phyloP scores from a whole-genome alignment of 2,329 filamentous ascomycete species.

The Sphaerostilbella broomeana region DNA sequence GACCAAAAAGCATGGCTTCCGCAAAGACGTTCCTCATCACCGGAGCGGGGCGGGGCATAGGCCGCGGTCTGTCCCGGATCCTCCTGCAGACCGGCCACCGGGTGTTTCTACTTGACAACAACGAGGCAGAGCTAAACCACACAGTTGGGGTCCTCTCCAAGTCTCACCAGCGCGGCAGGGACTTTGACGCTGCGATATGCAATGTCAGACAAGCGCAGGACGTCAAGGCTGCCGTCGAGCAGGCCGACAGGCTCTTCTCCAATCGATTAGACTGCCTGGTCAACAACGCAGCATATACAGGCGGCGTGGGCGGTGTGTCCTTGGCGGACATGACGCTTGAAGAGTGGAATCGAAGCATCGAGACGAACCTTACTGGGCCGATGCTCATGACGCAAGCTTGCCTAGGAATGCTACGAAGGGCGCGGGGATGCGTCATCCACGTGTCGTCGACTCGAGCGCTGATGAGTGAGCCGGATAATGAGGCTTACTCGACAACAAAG shows the following conservation, averaged over 20 bases:
- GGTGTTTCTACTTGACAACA: slow-evolving; percentile 34
- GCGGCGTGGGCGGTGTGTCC: slow-evolving; percentile 24
- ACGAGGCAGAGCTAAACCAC: slow-evolving; percentile 32
- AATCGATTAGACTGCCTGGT: slow-evolving; percentile 33
- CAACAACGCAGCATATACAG: slow-evolving; percentile 36
- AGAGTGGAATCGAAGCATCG: slow-evolving; percentile 30
- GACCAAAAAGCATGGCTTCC: slow-evolving; percentile 5
- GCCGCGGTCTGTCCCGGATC: slow-evolving; percentile 20
- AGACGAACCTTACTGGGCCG: slow-evolving; percentile 33
- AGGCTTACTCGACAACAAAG: slow-evolving; percentile 44
- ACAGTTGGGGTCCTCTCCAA: slow-evolving; percentile 22
- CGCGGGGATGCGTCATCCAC: slow-evolving; percentile 33
- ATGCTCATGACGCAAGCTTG: slow-evolving; percentile 26
- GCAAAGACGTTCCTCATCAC: slow-evolving; percentile 19
- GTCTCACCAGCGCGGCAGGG: slow-evolving; percentile 9
- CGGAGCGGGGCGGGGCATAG: slow-evolving; percentile 19
- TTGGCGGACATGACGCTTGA: slow-evolving; percentile 29
- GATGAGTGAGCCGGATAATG: slow-evolving; percentile 42
- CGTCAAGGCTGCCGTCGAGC: slow-evolving; percentile 23
- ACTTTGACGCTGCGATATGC: slow-evolving; percentile 21
- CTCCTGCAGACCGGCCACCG: slow-evolving; percentile 33
- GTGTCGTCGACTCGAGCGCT: slow-evolving; percentile 44
- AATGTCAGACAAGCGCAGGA: slow-evolving; percentile 28
- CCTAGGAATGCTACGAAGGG: slow-evolving; percentile 20
- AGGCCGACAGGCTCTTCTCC: slow-evolving; percentile 27